phyloP scores from a whole-genome alignment of 2,329 filamentous ascomycete species.

The Venturia asperata region DNA sequence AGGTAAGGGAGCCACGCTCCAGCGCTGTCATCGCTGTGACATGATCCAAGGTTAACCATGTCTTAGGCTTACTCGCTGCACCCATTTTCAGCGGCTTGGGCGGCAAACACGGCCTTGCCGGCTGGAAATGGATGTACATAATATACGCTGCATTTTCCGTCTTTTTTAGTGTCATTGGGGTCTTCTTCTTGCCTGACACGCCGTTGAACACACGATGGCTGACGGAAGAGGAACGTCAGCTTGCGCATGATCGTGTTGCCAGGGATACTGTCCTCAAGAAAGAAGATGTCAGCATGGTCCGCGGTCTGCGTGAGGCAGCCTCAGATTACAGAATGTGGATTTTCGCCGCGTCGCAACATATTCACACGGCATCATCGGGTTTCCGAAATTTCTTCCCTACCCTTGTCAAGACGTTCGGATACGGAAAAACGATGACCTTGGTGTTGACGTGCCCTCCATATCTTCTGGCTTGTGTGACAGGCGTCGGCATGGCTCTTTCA shows the following conservation, averaged over 20 bases:
- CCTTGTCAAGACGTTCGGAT: constrained; percentile 45
- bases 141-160: constrained; percentile 26
- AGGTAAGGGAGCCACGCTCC: not conserved
- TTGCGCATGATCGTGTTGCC: constrained; percentile 44
- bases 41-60: constrained; percentile 20
- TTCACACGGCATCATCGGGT: constrained; percentile 29
- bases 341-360: constrained; percentile 45
- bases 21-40: not conserved
- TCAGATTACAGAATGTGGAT: constrained; percentile 45
- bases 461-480: constrained; percentile 27
- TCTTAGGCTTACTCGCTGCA: constrained; percentile 47
- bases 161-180: constrained; percentile 28
- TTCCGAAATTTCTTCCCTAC: constrained; percentile 44
- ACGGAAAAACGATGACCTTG: constrained; percentile 44
- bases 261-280: constrained; percentile 30
- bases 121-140: constrained; percentile 51
- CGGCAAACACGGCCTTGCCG: constrained; percentile 41
- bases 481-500: constrained; percentile 29
- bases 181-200: constrained; percentile 37
- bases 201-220: constrained; percentile 36
- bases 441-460: constrained; percentile 41
- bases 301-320: constrained; percentile 32
- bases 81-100: constrained; percentile 44
- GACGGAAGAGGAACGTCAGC: constrained; percentile 33
- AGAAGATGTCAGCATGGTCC: constrained; percentile 39